phyloP scores from a whole-genome alignment of 768 basidiomycete species.

The Hysterangium stoloniferum region DNA sequence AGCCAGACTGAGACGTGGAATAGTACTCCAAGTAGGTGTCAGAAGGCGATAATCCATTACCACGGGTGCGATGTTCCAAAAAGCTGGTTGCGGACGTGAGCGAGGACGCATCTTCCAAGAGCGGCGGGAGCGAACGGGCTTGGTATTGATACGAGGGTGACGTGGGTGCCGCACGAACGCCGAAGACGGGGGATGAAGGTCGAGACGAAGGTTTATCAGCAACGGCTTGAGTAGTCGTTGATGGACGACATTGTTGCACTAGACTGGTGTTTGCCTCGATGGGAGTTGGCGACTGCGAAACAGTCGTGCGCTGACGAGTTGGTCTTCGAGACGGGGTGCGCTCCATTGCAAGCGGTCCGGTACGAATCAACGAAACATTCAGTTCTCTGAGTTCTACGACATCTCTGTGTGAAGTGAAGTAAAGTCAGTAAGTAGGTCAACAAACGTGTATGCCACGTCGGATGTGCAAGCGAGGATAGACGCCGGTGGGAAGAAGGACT shows the following conservation, averaged over 20 bases:
- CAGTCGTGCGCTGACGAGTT: conserved; percentile 4
- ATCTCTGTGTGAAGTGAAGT: conserved; percentile 1
- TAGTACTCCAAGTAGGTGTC: background rate
- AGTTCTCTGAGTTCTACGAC: conserved; percentile 9
- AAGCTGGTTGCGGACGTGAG: background rate
- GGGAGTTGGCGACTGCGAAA: background rate
- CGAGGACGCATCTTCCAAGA: conserved; percentile 5
- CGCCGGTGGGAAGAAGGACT: conserved; percentile 30
- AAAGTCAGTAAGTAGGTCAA: background rate
- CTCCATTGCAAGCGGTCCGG: conserved; percentile 8
- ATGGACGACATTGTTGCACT: no score
- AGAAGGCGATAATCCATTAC: background rate
- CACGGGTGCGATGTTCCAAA: background rate
- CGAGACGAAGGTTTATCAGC: background rate
- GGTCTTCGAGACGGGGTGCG: conserved; percentile 7
- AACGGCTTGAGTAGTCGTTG: no score
- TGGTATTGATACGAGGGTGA: conserved; percentile 2
- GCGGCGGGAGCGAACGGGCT: background rate
- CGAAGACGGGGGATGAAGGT: background rate
- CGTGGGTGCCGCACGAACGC: background rate
- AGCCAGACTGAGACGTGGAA: background rate
- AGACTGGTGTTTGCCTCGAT: background rate
- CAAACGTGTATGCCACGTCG: no score
- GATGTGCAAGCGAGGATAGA: no score
- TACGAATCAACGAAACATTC: conserved; percentile 4